Evolutionary conservation across 2,329 filamentous ascomycete genomes (phyloP), one percentile per base, ranked within the genome.

Genomic region (Allantophomopsis lycopodina): DNA sequence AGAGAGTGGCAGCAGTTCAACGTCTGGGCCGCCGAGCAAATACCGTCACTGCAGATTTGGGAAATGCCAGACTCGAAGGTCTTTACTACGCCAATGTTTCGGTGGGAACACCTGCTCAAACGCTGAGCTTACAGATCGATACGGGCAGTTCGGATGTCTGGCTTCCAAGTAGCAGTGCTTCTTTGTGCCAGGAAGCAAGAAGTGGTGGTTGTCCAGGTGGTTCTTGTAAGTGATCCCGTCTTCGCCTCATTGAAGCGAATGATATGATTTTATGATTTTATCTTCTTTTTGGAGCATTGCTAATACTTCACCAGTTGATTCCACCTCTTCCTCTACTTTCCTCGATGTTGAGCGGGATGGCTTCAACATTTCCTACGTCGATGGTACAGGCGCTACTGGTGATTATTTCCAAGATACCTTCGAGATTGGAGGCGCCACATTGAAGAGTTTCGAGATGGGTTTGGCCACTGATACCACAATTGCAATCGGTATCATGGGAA

Each of bases 111-210:
- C 76, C 76, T 1, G 59, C 62, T 1, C 75, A 79, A 55, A 54
- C 56, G 3, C 54, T 77, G 37, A 62, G 56, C 39, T 61, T 79
- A 48, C 61, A 72, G 39, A 63, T 79, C 45, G 75, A 79, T 55
- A 79, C 75, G 2, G 76, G 75, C 20, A 76, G 71, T 53, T 75
- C 69, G 46, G 76, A 79, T 51, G 67, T 73, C 4, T 79, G 75
- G 73, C 60, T 78, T 5, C 52, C 53, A 13, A 41, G 33, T 58
- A 70, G 44, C 55, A 56, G 34, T 54, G 49, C 42, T 37, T 40
- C 5, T 1, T 28, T 54, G 14, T 55, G 52, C 38, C 31, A 39
- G 42, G 12, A 56, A 65, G 2, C 45, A 16, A 45, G 44, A 30
- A 2, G 44, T 43, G 28, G 57, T 61, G 60, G 67, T 11, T 73